Conservation (phyloP, 495 filamentous ascomycete species). For the Tuber brumale region DNA sequence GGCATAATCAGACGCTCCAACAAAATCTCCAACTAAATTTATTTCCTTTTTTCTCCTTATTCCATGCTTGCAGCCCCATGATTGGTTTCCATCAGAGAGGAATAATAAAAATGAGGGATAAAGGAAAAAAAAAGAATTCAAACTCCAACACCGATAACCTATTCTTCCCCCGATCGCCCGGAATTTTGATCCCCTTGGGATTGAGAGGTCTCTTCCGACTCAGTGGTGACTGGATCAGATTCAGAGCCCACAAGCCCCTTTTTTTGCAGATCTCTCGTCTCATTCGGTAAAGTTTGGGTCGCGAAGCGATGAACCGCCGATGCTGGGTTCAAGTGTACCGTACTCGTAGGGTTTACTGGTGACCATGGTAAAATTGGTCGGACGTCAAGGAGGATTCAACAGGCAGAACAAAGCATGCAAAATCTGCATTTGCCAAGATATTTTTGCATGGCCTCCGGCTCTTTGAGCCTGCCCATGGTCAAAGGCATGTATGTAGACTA, state of each 20-base stretch:
- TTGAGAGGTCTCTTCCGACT: constrained; percentile 1
- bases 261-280: background rate
- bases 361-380: background rate
- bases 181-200: background rate
- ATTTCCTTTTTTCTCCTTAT: background rate
- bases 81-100: background rate
- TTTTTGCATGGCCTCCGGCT: background rate
- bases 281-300: background rate
- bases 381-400: background rate
- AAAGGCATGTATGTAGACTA: too few relatives aligned
- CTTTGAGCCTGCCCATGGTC: background rate
- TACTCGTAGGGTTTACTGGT: background rate
- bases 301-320: background rate
- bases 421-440: background rate
- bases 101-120: background rate
- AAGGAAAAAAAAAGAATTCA: background rate
- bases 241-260: background rate
- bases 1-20: background rate
- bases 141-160: background rate
- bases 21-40: background rate
- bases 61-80: background rate
- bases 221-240: constrained; percentile 1
- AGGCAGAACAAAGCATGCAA: background rate
- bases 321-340: background rate
- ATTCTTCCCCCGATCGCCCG: background rate